phyloP scores from a whole-genome alignment of 176 grass and related monocot genomes.

The Cenchrus americanus region DNA sequence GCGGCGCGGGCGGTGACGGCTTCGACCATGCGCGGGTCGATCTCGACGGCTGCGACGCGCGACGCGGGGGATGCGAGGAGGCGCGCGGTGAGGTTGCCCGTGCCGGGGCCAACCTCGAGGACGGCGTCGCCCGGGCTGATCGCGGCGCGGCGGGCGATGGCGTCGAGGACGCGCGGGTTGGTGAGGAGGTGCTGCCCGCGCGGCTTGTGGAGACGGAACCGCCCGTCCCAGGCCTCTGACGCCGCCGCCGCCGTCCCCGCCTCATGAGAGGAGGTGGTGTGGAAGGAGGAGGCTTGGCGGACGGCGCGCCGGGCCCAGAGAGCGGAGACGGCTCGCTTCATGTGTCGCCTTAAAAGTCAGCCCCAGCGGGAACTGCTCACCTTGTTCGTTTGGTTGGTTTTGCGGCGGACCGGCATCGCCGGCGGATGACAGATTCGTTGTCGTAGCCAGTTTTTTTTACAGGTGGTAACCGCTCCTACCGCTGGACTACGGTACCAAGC shows the following conservation, averaged over 20 bases:
- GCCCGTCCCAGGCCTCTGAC: conserved; percentile 68
- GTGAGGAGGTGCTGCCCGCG: conserved; percentile 86
- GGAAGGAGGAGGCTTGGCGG: conserved; percentile 1
- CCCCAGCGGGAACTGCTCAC: not conserved
- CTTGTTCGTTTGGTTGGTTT: no score
- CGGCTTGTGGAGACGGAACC: conserved; percentile 69
- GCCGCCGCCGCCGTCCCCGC: conserved; percentile 12
- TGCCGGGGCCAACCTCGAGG: conserved; percentile 86
- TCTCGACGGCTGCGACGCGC: conserved; percentile 66
- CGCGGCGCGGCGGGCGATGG: conserved; percentile 55
- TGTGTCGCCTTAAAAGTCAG: not conserved
- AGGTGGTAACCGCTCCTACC: no score
- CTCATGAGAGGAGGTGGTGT: not conserved
- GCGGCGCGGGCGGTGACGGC: conserved; percentile 58
- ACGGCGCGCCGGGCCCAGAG: conserved; percentile 6
- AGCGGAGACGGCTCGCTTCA: conserved; percentile 30
- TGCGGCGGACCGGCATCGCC: no score
- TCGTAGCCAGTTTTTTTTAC: no score
- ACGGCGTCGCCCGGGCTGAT: conserved; percentile 62
- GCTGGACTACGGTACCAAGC: no score
- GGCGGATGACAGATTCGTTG: no score
- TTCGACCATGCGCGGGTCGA: conserved; percentile 80
- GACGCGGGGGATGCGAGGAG: conserved; percentile 56
- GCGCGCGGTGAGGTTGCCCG: conserved; percentile 78
- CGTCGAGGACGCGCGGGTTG: conserved; percentile 77